Base-by-base conservation (phyloP, 768 basidiomycete species). In the Phylloporus scabripes region DNA sequence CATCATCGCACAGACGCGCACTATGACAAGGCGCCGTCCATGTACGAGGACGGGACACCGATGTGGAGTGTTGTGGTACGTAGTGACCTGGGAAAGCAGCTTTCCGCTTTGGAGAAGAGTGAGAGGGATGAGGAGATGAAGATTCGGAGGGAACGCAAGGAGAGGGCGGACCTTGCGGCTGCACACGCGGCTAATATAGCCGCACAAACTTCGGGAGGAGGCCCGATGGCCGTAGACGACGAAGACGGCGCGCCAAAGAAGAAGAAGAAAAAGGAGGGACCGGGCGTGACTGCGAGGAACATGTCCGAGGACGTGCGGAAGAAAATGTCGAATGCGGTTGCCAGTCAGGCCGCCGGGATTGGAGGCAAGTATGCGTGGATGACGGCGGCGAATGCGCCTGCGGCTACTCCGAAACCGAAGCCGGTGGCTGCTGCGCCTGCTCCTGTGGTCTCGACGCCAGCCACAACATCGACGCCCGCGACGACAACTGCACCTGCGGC, bases 221-320 rank as follows among this genome's bases (percentile, higher is more conserved):
- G 46, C 7, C 54, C 56, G n/a, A 63, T 63, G 61, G 60, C 58
- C 0, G 54, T 66, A 10, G 72, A 73, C 21, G 77, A 73, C 8
- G 81, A 77, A 15, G 80, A 78, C 5, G 76, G 73, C 31, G 78
- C 76, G 43, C 83, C 84, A 70, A 89, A 86, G 71, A 89, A 88
- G 66, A 77, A 77, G 69, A 79, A 85, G 67, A 90, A 89, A 65
- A 83, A 85, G 62, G 88, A 90, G 28, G 86, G 86, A 0, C 87
- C 89, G 0, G 86, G 88, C 10, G 85, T 90, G 10, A 87, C 87
- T 0, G 88, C 90, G 47, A 73, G 86, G 49, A 92, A 92, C 61
- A 90, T 94, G 87, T 85, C 83, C 5, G 92, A 92, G 66, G 92
- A 93, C 58, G 86, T 91, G 58, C 74, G 84, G 56, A 94, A 94